Evolutionary conservation across 129 eudicot genomes (phyloP).

Genomic region (Kitagawia praeruptora): DNA sequence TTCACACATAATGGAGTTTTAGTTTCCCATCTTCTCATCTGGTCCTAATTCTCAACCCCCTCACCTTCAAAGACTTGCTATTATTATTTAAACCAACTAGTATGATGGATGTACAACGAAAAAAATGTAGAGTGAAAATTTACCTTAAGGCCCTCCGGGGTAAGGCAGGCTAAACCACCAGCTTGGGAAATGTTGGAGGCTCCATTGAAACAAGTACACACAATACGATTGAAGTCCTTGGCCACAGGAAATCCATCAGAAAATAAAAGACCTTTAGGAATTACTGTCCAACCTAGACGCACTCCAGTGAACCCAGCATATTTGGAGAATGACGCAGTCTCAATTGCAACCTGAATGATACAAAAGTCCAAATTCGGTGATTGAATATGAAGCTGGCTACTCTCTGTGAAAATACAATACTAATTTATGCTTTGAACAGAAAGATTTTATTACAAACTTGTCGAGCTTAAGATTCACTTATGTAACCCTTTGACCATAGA

Average conservation of each 20-base stretch:
- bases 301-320: slow-evolving; percentile 97
- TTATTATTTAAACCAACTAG: neutral
- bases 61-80: neutral
- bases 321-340: slow-evolving; percentile 84
- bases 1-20: neutral
- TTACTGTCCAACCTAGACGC: slow-evolving; percentile 96
- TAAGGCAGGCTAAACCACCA: slow-evolving; percentile 87
- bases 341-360: slow-evolving; percentile 76
- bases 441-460: neutral
- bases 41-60: neutral
- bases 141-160: slow-evolving; percentile 81
- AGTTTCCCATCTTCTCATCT: neutral
- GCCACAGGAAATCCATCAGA: slow-evolving; percentile 92
- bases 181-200: slow-evolving; percentile 97
- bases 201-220: slow-evolving; percentile 93
- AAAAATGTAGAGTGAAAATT: slow-evolving; percentile 4
- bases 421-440: neutral
- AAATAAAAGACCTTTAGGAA: slow-evolving; percentile 73
- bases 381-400: neutral
- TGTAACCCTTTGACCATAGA: neutral
- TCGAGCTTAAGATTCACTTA: neutral
- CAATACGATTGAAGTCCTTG: slow-evolving; percentile 86
- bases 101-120: neutral
- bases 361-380: neutral
- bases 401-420: neutral